A percentile compares a stretch with the other conserved stretches of the same genome.
These are phyloP conservation scores for Phylloporus sp. DNA, from an alignment of 1,284 basidiomycete species.

Conservation along the genomic window DNA sequence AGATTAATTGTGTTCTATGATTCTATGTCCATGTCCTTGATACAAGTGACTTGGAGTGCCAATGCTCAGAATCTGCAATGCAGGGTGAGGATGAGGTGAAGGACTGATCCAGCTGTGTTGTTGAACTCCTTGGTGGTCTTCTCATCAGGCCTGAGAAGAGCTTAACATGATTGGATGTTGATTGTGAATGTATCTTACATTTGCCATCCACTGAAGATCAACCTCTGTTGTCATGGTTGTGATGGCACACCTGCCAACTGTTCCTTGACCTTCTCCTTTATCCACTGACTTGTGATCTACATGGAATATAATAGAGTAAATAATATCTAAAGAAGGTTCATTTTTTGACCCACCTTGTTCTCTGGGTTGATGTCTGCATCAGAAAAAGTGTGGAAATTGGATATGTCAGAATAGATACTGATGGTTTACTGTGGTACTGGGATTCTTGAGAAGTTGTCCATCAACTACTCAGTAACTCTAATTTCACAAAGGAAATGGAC, in stretches of 20 bases:
- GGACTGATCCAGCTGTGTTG: conserved; percentile 80
- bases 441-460: too few relatives aligned
- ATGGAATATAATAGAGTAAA: background rate
- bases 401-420: too few relatives aligned
- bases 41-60: conserved; percentile 13
- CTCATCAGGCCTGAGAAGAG: conserved; percentile 70
- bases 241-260: conserved; percentile 99
- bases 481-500: too few relatives aligned
- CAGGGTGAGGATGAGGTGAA: conserved; percentile 92
- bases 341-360: conserved; percentile 68
- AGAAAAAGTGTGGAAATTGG: too few relatives aligned
- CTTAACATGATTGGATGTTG: conserved; percentile 6
- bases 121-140: conserved; percentile 87
- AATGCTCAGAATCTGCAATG: conserved; percentile 66
- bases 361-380: conserved; percentile 95
- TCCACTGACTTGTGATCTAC: conserved; percentile 90
- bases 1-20: conserved; percentile 37
- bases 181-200: conserved; percentile 66
- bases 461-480: too few relatives aligned
- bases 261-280: conserved; percentile 99
- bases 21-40: conserved; percentile 25
- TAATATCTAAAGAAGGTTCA: background rate
- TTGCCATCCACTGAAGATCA: conserved; percentile 95
- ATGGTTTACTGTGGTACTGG: too few relatives aligned
- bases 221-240: conserved; percentile 91